Evolutionary conservation across 2,329 filamentous ascomycete species (phyloP).

Genomic region (Verticillium longisporum): DNA sequence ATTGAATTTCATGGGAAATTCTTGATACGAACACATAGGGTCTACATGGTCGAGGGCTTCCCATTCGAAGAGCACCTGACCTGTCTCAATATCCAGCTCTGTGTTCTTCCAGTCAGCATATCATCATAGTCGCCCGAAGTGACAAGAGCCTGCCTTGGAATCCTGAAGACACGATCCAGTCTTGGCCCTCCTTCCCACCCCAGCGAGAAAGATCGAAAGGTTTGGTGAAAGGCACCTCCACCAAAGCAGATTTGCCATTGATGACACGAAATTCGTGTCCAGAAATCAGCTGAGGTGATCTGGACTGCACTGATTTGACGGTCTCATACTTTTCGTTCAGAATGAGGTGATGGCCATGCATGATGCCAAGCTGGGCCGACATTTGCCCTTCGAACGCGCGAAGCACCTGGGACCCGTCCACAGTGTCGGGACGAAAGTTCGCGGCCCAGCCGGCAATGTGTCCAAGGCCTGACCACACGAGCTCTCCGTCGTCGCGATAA

Average conservation of each 20-base stretch:
- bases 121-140: neutral
- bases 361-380: slow-evolving; percentile 43
- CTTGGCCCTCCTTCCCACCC: neutral
- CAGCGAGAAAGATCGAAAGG: neutral
- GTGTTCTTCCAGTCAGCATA: neutral
- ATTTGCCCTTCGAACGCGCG: slow-evolving; percentile 48
- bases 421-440: slow-evolving; percentile 45
- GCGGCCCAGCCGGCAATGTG: slow-evolving; percentile 44
- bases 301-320: slow-evolving; percentile 43
- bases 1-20: too few species aligned
- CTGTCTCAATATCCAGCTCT: slow-evolving; percentile 44
- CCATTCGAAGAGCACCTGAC: slow-evolving; percentile 42
- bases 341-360: slow-evolving; percentile 46
- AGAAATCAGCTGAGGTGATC: slow-evolving; percentile 40
- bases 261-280: slow-evolving; percentile 51
- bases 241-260: slow-evolving; percentile 26
- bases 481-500: slow-evolving; percentile 44
- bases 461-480: slow-evolving; percentile 50
- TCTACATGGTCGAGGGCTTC: slow-evolving; percentile 19
- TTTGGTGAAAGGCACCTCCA: neutral
- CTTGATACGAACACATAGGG: neutral
- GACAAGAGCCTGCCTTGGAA: neutral
- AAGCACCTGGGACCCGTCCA: slow-evolving; percentile 44
- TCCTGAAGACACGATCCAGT: slow-evolving; percentile 2
- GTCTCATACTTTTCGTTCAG: slow-evolving; percentile 48